Evolutionary conservation across 352 stramenopile genomes (phyloP), one percentile per base, ranked within the genome.

Genomic region (Phytophthora citricola): DNA sequence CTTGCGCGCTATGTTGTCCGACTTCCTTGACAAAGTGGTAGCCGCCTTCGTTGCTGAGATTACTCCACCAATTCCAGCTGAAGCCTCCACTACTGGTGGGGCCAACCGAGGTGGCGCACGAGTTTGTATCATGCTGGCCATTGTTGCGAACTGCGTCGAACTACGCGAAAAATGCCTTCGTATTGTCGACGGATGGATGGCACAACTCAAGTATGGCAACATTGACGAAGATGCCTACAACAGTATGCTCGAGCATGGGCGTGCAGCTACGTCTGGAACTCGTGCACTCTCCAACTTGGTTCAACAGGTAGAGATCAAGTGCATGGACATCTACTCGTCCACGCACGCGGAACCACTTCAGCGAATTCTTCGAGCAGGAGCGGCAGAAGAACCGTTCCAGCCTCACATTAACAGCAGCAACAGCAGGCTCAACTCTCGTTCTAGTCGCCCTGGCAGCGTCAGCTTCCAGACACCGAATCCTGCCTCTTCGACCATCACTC

Each of bases 91-190:
- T 40, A 36, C 54, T 40, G 52, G 61, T 1, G 71, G 61, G 12
- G 46, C 41, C 3, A 71, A 64, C 3, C 67, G 63, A 39, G 52
- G 32, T 51, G 81, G 74, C 2, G 76, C 75, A 20, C 70, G 70
- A 14, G 81, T 86, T 0, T 90, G 77, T 31, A 79, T 90, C 26
- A 63, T 91, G 41, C 86, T 93, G 24, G 76, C 78, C 15, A 78
- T 93, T 49, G 80, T 91, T 9, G 81, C 83, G 36, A 91, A 90
- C 51, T 91, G 85, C 57, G 78, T 91, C 27, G 75, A 91, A 50
- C 50, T 93, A n/a, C 79, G 85, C 3, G 79, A 89, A 27, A 81
- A 78, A 31, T 80, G 76, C 41, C 52, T 91, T 7, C 47, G 59
- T 9, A 76, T 58, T 5, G 71, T 90, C 15, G 76, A 79, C 29